phyloP scores from a whole-genome alignment of 352 stramenopile genomes.

The Blastocystis sp. region DNA sequence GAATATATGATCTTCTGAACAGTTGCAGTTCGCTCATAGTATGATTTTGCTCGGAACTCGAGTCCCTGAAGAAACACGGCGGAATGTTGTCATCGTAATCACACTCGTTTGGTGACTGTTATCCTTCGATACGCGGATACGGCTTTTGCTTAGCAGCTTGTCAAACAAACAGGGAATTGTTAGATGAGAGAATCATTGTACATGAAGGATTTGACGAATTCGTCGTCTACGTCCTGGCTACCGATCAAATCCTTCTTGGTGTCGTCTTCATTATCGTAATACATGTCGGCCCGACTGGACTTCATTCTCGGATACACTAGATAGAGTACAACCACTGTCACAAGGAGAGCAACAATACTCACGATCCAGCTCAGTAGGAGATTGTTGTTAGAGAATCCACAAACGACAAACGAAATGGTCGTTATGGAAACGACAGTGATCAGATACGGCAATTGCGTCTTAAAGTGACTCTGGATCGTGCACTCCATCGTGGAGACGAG shows the following conservation, averaged over 20 bases:
- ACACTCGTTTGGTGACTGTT: not conserved
- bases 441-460: constrained; percentile 28
- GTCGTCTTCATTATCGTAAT: constrained; percentile 44
- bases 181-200: constrained; percentile 52
- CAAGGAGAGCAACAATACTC: not conserved
- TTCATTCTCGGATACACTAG: constrained; percentile 15
- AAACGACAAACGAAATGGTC: not conserved
- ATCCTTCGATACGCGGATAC: not conserved
- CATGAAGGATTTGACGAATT: constrained; percentile 51
- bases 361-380: not conserved
- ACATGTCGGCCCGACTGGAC: constrained; percentile 20
- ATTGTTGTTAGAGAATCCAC: constrained; percentile 37
- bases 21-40: constrained; percentile 41
- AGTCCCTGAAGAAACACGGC: not conserved
- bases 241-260: not conserved
- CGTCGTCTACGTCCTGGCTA: not conserved
- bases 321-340: not conserved
- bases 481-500: constrained; percentile 44
- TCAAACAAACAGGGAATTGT: not conserved
- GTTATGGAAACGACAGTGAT: not conserved
- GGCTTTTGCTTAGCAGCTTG: not conserved
- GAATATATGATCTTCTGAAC: constrained; percentile 49
- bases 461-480: constrained; percentile 47
- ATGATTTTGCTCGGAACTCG: not conserved
- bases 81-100: not conserved